Percentiles rank a stretch among this genome's conserved stretches.
Conservation (phyloP, 164 flowering plant species). For the Tetracentron sinense region DNA sequence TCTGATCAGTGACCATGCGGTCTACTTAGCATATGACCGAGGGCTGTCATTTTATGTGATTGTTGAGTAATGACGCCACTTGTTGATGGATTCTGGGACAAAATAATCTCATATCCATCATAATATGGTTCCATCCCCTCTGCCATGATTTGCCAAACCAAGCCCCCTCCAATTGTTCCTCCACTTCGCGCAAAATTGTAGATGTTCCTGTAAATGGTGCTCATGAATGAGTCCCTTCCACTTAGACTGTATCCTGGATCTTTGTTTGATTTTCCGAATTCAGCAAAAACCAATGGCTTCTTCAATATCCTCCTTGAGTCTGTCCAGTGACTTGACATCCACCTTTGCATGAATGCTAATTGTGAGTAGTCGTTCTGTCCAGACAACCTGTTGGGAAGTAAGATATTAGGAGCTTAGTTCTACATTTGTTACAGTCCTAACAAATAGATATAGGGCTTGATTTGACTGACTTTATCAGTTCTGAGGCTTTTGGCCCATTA, state of each 20-base stretch:
- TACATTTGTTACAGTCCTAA: no score
- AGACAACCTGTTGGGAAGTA: constrained; percentile 17
- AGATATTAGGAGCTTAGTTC: no score
- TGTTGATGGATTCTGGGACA: constrained; percentile 22
- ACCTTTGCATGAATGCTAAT: constrained; percentile 22
- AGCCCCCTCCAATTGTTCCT: constrained; percentile 18
- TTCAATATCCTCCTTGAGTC: constrained; percentile 25
- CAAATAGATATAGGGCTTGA: no score
- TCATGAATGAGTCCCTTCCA: constrained; percentile 16
- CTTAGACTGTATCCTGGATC: constrained; percentile 15
- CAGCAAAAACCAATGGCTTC: constrained; percentile 27
- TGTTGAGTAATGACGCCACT: constrained; percentile 13
- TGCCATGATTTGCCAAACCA: constrained; percentile 31
- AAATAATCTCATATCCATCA: constrained; percentile 31
- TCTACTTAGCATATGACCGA: background rate
- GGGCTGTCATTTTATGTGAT: constrained; percentile 21
- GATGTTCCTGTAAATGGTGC: constrained; percentile 18
- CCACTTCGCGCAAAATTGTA: constrained; percentile 21
- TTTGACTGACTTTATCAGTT: no score
- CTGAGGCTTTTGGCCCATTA: no score
- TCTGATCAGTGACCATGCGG: no score
- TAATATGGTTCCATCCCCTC: constrained; percentile 27
- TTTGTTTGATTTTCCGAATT: constrained; percentile 21
- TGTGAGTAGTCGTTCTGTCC: constrained; percentile 20
- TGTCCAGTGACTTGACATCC: constrained; percentile 28